Base-by-base conservation (phyloP, 768 basidiomycete genomes). In the Chlorophyllum brunneum region DNA sequence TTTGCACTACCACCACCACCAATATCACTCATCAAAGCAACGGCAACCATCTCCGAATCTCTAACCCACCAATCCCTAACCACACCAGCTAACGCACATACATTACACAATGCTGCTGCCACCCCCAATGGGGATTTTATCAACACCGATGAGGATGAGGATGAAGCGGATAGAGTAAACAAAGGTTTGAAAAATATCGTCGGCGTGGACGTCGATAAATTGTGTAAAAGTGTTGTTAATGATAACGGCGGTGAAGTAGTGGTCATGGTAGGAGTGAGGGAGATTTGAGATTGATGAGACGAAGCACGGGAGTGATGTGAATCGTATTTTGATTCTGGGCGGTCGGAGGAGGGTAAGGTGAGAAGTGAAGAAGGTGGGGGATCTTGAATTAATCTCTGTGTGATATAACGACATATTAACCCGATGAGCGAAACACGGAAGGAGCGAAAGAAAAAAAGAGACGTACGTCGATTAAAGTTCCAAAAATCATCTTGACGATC, bases 31-130 rank as follows among this genome's bases (percentile, higher is more conserved):
- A 85, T 77, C 36, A 89, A 61, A 8, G 83, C 87, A 2, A 89
- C 75, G 3, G 82, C 73, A 58, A 88, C 69, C 87, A 91, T 90
- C 58, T 89, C 88, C 5, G 81, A 71, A 62, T 89, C 82, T 20
- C 77, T 73, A 5, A 74, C 72, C 86, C 85, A 89, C 58, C 83
- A 80, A 54, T 82, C 80, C 2, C 78, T 73, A 13, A 87, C 67
- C 59, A 80, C 78, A 26, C 71, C 74, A 4, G 79, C 70, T 49
- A 86, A 58, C 1, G 77, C 71, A 11, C 71, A 67, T 40, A 90
- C 62, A 3, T 75, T 71, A 39, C 79, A 75, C 0, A 88, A 74
- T 54, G 87, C 79, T 48, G 78, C 80, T 9, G 80, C 71, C n/a
- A 43, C 15, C 24, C 10, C 10, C n/a, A 43, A 24, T 15, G 16